phyloP scores from a whole-genome alignment of 257 asterid species.

The Solanum pimpinellifolium region DNA sequence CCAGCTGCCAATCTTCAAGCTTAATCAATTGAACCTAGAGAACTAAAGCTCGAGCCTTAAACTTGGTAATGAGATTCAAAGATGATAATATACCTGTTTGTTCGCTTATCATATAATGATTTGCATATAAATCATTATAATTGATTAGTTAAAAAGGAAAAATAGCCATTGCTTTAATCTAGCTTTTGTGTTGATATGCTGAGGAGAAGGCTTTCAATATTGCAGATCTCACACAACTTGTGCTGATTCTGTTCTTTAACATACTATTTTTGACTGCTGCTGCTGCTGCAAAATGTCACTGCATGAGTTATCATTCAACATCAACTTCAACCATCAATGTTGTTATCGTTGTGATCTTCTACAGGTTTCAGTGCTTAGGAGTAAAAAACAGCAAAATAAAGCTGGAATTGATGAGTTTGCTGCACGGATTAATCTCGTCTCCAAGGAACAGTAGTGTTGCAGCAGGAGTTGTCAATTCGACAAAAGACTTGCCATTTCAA shows the following conservation, averaged over 20 bases:
- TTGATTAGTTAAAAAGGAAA: neutral
- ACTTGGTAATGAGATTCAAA: neutral
- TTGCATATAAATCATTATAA: neutral
- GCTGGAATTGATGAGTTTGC: constrained; percentile 34
- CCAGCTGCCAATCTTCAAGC: neutral
- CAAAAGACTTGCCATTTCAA: neutral
- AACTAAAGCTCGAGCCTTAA: neutral
- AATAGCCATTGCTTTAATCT: neutral
- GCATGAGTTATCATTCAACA: neutral
- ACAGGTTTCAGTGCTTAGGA: constrained; percentile 44
- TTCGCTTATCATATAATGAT: neutral
- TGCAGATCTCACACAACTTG: neutral
- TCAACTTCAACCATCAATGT: neutral
- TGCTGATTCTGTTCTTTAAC: neutral
- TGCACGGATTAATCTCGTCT: constrained; percentile 27
- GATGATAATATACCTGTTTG: neutral
- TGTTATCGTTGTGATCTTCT: neutral
- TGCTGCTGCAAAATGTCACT: neutral
- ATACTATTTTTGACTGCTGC: neutral
- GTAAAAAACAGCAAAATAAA: constrained; percentile 24
- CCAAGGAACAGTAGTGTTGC: neutral
- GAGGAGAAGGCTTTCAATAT: neutral
- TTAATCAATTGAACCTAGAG: neutral
- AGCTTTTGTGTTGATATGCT: neutral
- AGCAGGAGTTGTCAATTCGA: neutral